These are phyloP conservation scores for Kwoniella mangroviensis DNA, from an alignment of 768 basidiomycete genomes.

Conservation along the genomic window DNA sequence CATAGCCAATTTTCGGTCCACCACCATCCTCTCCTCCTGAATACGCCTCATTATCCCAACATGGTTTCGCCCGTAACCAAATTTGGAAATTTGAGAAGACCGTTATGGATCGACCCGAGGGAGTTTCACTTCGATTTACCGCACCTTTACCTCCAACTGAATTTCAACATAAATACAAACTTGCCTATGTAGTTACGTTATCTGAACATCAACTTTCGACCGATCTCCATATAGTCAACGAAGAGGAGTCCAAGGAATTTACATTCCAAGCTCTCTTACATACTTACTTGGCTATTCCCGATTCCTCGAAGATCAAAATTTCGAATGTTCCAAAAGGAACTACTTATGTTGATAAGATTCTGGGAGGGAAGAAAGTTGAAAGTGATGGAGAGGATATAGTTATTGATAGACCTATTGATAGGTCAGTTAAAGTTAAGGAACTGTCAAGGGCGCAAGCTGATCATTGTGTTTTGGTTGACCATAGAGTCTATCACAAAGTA, in stretches of 20 bases:
- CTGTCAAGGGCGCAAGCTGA: neutral
- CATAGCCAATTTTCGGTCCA: slow-evolving; percentile 79
- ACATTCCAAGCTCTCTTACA: slow-evolving; percentile 94
- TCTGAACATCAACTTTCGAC: slow-evolving; percentile 74
- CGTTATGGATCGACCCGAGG: slow-evolving; percentile 70
- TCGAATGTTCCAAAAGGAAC: slow-evolving; percentile 70
- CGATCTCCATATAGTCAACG: slow-evolving; percentile 78
- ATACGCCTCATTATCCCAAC: slow-evolving; percentile 73
- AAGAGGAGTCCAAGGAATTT: slow-evolving; percentile 61
- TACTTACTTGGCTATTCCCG: slow-evolving; percentile 73
- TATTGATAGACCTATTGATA: slow-evolving; percentile 46
- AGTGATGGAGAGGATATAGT: slow-evolving; percentile 60
- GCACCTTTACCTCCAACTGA: slow-evolving; percentile 68
- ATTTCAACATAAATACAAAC: slow-evolving; percentile 71
- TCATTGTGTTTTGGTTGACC: neutral
- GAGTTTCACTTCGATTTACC: slow-evolving; percentile 76
- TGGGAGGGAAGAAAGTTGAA: slow-evolving; percentile 61
- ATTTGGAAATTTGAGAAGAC: slow-evolving; percentile 72
- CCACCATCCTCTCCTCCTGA: slow-evolving; percentile 66
- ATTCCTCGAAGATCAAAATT: slow-evolving; percentile 65
- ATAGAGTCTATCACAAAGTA: slow-evolving; percentile 52
- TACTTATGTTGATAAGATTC: slow-evolving; percentile 75
- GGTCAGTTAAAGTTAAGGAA: slow-evolving; percentile 46
- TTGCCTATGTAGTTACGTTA: slow-evolving; percentile 82
- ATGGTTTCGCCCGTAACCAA: slow-evolving; percentile 86